Percentiles rank a stretch among this genome's conserved stretches.
phyloP scores from a whole-genome alignment of 1,284 basidiomycete genomes.

The Ceratobasidium sp. region DNA sequence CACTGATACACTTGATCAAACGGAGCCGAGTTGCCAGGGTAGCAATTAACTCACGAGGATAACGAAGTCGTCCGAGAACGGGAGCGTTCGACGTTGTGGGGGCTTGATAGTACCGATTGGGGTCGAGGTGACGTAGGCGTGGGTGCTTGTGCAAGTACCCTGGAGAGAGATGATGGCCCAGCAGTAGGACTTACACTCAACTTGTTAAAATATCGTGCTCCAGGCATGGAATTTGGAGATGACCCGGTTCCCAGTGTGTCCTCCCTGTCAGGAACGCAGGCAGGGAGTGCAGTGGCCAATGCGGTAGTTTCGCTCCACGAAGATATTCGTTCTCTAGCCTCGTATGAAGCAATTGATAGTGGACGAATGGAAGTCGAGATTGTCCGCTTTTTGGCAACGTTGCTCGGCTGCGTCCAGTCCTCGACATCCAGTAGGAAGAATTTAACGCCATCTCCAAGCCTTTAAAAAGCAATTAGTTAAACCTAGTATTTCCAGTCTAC shows the following conservation, averaged over 20 bases:
- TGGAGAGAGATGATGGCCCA: constrained; percentile 79
- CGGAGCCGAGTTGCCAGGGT: background rate
- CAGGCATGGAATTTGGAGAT: constrained; percentile 21
- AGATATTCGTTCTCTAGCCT: constrained; percentile 47
- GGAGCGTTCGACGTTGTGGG: constrained; percentile 37
- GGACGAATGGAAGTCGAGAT: constrained; percentile 59
- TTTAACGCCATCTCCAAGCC: constrained; percentile 89
- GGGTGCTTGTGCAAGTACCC: constrained; percentile 77
- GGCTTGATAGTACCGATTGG: constrained; percentile 40
- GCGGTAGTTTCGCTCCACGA: constrained; percentile 47
- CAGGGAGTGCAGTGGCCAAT: constrained; percentile 44
- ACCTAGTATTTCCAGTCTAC: background rate
- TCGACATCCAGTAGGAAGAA: constrained; percentile 95
- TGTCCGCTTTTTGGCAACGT: constrained; percentile 67
- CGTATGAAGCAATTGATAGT: constrained; percentile 40
- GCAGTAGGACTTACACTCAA: constrained; percentile 75
- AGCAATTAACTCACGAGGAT: constrained; percentile 42
- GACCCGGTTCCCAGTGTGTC: constrained; percentile 28
- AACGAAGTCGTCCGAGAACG: constrained; percentile 44
- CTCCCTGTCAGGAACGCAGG: constrained; percentile 37
- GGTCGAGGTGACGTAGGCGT: constrained; percentile 36
- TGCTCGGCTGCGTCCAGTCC: constrained; percentile 84
- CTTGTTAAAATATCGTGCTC: constrained; percentile 59
- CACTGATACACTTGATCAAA: constrained; percentile 5
- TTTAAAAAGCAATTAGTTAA: constrained; percentile 54